Percentiles rank a stretch among this genome's conserved stretches.
These are phyloP conservation scores for Pseudogymnoascus sp. DNA, from an alignment of 2,329 filamentous ascomycete genomes.

Conservation along the genomic window DNA sequence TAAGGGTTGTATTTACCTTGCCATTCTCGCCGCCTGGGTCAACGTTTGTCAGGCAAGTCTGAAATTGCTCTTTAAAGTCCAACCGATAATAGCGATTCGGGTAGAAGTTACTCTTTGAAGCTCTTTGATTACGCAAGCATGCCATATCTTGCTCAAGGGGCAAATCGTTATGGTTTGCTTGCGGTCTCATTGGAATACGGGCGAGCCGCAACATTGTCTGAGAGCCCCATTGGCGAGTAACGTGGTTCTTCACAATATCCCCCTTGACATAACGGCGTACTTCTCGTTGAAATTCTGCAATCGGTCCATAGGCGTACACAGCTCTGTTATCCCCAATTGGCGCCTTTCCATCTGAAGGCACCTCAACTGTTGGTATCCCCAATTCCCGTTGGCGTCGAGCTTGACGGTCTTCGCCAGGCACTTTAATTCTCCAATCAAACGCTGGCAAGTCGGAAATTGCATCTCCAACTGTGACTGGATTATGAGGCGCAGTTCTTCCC, in stretches of 20 bases:
- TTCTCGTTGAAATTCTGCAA: constrained; percentile 7
- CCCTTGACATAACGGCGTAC: neutral
- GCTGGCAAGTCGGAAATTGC: constrained; percentile 16
- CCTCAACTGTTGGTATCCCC: neutral
- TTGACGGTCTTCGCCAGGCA: neutral
- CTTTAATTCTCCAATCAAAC: constrained; percentile 1
- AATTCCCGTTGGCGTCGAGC: neutral
- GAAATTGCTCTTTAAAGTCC: neutral
- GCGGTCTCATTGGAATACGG: neutral
- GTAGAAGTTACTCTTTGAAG: neutral
- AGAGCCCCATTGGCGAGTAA: neutral
- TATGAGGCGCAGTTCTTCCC: constrained; percentile 14
- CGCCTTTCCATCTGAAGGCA: neutral
- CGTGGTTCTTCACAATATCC: neutral
- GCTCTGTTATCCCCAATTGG: neutral
- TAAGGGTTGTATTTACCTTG: constrained; percentile 8
- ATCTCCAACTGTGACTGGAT: constrained; percentile 14
- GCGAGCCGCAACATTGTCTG: neutral
- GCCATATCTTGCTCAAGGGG: neutral
- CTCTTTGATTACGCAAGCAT: neutral
- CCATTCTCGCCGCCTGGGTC: constrained; percentile 15
- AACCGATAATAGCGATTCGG: neutral
- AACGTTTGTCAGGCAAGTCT: neutral
- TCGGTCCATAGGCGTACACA: neutral
- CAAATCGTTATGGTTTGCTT: neutral